These are phyloP conservation scores for Cryptosporidium bovis DNA, from an alignment of 169 alveolate species.

Conservation along the genomic window DNA sequence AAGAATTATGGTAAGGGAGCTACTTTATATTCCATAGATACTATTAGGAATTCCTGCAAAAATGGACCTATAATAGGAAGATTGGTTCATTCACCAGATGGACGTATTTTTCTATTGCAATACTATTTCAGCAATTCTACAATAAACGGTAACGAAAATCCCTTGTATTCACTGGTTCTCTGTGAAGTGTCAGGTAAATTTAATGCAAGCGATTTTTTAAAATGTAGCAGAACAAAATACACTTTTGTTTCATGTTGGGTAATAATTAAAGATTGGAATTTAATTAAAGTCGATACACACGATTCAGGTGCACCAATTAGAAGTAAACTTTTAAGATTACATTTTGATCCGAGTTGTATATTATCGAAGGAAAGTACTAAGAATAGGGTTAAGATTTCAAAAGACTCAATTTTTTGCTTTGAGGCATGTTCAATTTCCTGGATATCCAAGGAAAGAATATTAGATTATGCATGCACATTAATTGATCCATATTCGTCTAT, in stretches of 20 bases:
- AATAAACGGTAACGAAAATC: neutral
- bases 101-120: conserved; percentile 29
- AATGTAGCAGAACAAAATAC: conserved; percentile 30
- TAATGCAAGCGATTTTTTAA: conserved; percentile 11
- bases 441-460: neutral
- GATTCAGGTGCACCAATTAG: conserved; percentile 45
- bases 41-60: neutral
- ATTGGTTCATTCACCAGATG: conserved; percentile 27
- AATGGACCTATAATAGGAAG: conserved; percentile 15
- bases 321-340: conserved; percentile 3
- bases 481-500: neutral
- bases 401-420: conserved; percentile 40
- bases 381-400: neutral
- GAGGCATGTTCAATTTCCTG: conserved; percentile 24
- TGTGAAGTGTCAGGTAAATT: conserved; percentile 64
- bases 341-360: neutral
- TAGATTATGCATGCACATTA: neutral
- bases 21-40: neutral
- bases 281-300: neutral
- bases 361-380: neutral
- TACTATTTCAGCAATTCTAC: neutral
- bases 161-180: neutral
- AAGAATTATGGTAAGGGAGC: neutral
- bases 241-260: conserved; percentile 37
- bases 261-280: conserved; percentile 26